Percentiles rank a stretch among this genome's conserved stretches.
Conservation (phyloP, 495 filamentous ascomycete species). For the Letharia lupina region DNA sequence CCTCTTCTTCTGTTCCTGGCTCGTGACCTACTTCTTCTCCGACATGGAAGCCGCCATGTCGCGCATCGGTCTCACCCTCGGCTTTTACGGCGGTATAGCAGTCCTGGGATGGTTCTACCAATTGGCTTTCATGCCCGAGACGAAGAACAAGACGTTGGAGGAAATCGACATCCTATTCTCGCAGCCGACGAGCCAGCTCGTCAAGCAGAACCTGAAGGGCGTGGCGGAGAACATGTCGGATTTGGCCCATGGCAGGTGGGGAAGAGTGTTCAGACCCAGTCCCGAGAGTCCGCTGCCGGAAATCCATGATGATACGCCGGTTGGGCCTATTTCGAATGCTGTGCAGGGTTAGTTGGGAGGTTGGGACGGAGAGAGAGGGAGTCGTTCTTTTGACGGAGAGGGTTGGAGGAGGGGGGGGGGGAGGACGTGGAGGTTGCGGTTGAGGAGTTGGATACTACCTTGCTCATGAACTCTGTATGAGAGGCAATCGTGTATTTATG, state of each 20-base stretch:
- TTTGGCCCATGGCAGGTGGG: conserved; percentile 17
- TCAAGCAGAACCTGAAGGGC: conserved; percentile 41
- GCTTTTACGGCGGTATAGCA: conserved; percentile 55
- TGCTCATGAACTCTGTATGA: neutral
- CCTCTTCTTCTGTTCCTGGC: conserved; percentile 52
- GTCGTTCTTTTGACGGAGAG: neutral
- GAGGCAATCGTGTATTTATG: neutral
- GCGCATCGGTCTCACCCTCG: conserved; percentile 47
- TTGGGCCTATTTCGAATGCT: conserved; percentile 14
- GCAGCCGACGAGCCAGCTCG: conserved; percentile 47
- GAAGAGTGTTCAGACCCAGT: conserved; percentile 17
- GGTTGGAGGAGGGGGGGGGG: neutral
- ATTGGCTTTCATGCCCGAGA: conserved; percentile 55
- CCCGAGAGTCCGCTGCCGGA: conserved; percentile 12
- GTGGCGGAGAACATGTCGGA: conserved; percentile 15
- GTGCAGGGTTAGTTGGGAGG: conserved; percentile 7
- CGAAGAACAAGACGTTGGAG: conserved; percentile 54
- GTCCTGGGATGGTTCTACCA: conserved; percentile 50
- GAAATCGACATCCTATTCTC: conserved; percentile 53
- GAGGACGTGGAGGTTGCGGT: neutral
- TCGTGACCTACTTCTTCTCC: conserved; percentile 57
- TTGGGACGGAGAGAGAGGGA: neutral
- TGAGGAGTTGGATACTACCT: neutral
- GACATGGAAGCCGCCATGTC: conserved; percentile 50
- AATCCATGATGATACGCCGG: conserved; percentile 5